Conservation (phyloP, 2,329 filamentous ascomycete genomes). For the Raffaelea ambrosiae region DNA sequence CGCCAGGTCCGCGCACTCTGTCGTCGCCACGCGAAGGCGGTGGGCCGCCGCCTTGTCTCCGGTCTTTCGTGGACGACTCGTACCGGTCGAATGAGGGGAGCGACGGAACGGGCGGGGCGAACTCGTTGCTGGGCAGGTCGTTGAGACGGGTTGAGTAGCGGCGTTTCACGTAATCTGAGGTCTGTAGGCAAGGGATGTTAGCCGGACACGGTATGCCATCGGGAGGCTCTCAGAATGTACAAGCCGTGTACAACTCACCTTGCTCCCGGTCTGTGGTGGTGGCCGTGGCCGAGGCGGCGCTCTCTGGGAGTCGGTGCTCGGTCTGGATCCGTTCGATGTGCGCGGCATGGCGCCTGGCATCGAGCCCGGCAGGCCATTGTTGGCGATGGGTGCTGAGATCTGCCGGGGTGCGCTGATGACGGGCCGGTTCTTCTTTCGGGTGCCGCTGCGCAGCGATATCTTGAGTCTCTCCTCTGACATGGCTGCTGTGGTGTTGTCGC, state of each 20-base stretch:
- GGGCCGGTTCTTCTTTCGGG: slow-evolving; percentile 52
- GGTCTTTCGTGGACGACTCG: slow-evolving; percentile 30
- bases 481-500: slow-evolving; percentile 4
- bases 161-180: slow-evolving; percentile 81
- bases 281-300: slow-evolving; percentile 33
- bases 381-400: slow-evolving; percentile 52
- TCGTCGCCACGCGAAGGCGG: slow-evolving; percentile 40
- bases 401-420: slow-evolving; percentile 54
- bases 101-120: slow-evolving; percentile 65
- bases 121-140: slow-evolving; percentile 65
- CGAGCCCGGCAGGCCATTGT: slow-evolving; percentile 17
- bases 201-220: no score
- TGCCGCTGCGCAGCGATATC: slow-evolving; percentile 53
- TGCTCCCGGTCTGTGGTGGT: slow-evolving; percentile 44
- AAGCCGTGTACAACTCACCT: slow-evolving; percentile 29
- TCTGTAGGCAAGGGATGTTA: slow-evolving; percentile 28
- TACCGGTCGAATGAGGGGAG: slow-evolving; percentile 54
- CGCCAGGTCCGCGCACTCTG: background rate
- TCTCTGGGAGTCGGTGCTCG: slow-evolving; percentile 19
- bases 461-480: slow-evolving; percentile 57
- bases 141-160: slow-evolving; percentile 92
- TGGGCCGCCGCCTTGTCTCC: slow-evolving; percentile 35
- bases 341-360: slow-evolving; percentile 18
- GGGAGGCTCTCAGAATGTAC: no score
- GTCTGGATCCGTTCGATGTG: slow-evolving; percentile 9